Percentiles rank a stretch among this genome's conserved stretches.
phyloP scores from a whole-genome alignment of 495 filamentous ascomycete species.

The Trichoderma asperelloides region DNA sequence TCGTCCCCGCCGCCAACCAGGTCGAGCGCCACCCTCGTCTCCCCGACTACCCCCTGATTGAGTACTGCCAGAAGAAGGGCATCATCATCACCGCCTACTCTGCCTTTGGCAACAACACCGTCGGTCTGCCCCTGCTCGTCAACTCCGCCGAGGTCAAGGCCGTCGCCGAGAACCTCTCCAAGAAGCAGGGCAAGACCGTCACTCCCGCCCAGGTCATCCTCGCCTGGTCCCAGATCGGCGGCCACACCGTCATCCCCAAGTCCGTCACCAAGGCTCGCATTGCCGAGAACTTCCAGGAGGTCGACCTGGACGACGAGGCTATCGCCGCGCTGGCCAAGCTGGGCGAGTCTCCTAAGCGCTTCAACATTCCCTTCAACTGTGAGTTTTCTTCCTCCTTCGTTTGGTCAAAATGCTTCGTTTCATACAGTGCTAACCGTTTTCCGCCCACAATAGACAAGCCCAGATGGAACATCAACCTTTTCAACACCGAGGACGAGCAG shows the following conservation, averaged over 20 bases:
- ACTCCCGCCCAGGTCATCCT: slow-evolving; percentile 54
- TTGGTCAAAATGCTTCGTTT: background rate
- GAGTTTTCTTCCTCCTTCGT: slow-evolving; percentile 7
- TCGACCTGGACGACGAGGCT: slow-evolving; percentile 11
- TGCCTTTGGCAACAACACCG: slow-evolving; percentile 42
- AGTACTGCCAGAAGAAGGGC: slow-evolving; percentile 13
- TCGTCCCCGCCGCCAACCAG: slow-evolving; percentile 42
- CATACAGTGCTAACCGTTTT: too few species aligned
- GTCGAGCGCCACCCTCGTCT: slow-evolving; percentile 37
- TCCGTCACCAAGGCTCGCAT: slow-evolving; percentile 49
- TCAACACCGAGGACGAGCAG: slow-evolving; percentile 7
- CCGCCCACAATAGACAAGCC: slow-evolving; percentile 11
- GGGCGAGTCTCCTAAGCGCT: slow-evolving; percentile 13
- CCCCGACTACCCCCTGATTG: slow-evolving; percentile 35
- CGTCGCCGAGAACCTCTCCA: slow-evolving; percentile 11
- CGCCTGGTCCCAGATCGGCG: slow-evolving; percentile 54
- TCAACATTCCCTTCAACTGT: slow-evolving; percentile 21
- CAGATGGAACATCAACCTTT: slow-evolving; percentile 10
- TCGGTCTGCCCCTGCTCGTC: slow-evolving; percentile 36
- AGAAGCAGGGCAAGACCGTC: slow-evolving; percentile 47
- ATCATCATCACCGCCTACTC: slow-evolving; percentile 11
- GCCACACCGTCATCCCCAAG: slow-evolving; percentile 60
- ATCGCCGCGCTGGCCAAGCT: slow-evolving; percentile 7
- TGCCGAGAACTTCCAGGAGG: slow-evolving; percentile 40
- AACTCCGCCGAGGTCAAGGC: slow-evolving; percentile 23